These are phyloP conservation scores for Penicillium dipodomyicola DNA, from an alignment of 495 filamentous ascomycete genomes.

Conservation along the genomic window DNA sequence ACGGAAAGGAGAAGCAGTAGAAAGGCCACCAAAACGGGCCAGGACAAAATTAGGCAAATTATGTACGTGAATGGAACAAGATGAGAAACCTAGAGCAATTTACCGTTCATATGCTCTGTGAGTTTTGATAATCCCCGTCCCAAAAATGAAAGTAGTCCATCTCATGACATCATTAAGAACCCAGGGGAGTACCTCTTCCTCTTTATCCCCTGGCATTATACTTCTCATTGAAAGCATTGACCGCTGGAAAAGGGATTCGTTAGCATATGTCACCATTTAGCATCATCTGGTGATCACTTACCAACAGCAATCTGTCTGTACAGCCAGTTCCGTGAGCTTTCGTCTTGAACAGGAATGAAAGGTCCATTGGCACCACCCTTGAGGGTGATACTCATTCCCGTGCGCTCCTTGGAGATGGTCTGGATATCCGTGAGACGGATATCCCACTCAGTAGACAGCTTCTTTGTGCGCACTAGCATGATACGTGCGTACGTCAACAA, in stretches of 20 bases:
- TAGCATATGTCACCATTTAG: slow-evolving; percentile 11
- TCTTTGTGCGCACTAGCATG: slow-evolving; percentile 83
- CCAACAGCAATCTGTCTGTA: slow-evolving; percentile 67
- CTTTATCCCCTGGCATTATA: slow-evolving; percentile 60
- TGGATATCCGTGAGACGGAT: slow-evolving; percentile 93
- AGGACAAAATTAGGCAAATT: slow-evolving; percentile 5
- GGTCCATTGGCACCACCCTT: slow-evolving; percentile 91
- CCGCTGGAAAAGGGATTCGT: slow-evolving; percentile 40
- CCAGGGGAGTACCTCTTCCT: background rate
- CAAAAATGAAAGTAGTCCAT: slow-evolving; percentile 18
- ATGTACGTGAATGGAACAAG: slow-evolving; percentile 9
- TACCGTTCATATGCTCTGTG: background rate
- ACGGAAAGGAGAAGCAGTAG: background rate
- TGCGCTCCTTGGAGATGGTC: slow-evolving; percentile 94
- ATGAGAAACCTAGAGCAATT: background rate
- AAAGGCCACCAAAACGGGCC: background rate
- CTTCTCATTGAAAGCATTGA: slow-evolving; percentile 69
- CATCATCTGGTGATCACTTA: slow-evolving; percentile 23
- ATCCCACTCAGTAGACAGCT: slow-evolving; percentile 88
- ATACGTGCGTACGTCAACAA: slow-evolving; percentile 93
- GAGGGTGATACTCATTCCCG: slow-evolving; percentile 82
- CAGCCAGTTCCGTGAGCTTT: slow-evolving; percentile 82
- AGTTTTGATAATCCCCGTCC: slow-evolving; percentile 13
- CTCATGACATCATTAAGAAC: slow-evolving; percentile 29
- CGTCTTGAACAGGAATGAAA: slow-evolving; percentile 90